Conservation (phyloP, 1,139 yeast genomes). For the Geotrichum bryndzae region DNA sequence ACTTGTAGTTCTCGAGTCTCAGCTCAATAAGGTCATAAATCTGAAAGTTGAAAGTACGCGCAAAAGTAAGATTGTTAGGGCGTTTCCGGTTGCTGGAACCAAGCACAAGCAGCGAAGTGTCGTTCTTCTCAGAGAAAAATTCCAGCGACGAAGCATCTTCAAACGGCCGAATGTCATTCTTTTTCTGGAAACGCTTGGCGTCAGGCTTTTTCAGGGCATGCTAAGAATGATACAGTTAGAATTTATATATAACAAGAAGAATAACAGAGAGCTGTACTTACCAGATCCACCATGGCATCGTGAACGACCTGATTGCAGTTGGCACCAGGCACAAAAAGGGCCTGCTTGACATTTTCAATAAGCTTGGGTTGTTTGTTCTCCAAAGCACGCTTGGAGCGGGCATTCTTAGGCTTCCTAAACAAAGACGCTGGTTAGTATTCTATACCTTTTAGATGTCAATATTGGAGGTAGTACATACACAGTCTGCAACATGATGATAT, state of each 20-base stretch:
- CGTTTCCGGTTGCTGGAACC: constrained; percentile 83
- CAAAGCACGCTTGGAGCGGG: constrained; percentile 91
- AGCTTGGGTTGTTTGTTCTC: constrained; percentile 84
- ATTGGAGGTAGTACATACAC: neutral
- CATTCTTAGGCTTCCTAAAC: constrained; percentile 72
- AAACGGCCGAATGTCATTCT: constrained; percentile 86
- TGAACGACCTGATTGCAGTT: constrained; percentile 74
- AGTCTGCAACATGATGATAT: constrained; percentile 5
- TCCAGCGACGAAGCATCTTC: constrained; percentile 86
- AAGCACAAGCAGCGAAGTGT: constrained; percentile 77
- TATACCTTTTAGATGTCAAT: neutral
- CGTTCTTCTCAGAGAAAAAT: constrained; percentile 92
- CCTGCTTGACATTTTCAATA: constrained; percentile 83
- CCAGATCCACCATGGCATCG: constrained; percentile 80
- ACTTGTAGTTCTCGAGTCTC: constrained; percentile 61
- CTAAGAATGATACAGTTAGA: neutral
- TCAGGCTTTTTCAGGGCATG: constrained; percentile 90
- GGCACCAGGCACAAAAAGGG: constrained; percentile 86
- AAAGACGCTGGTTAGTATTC: neutral
- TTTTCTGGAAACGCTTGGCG: constrained; percentile 77
- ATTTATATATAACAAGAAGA: neutral
- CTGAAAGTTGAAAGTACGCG: constrained; percentile 84
- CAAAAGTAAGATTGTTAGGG: constrained; percentile 82
- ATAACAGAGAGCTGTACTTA: constrained; percentile 12
- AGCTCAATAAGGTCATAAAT: constrained; percentile 93